Base-by-base conservation (phyloP, 2,329 filamentous ascomycete genomes). In the Huntiella moniliformis region DNA sequence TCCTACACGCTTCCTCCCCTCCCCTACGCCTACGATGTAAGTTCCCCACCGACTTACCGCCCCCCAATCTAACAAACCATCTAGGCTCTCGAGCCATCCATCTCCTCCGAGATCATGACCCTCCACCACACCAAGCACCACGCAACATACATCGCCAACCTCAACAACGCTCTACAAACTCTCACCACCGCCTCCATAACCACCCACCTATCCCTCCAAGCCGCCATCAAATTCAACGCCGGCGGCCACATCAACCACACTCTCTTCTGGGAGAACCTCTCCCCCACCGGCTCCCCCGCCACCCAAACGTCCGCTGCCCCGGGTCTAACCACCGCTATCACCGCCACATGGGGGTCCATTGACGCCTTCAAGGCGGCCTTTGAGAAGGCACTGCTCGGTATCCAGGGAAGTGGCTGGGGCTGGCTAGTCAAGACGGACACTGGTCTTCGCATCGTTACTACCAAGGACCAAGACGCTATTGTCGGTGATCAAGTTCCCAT, bases 181-280 rank as follows among this genome's bases (percentile, higher is more conserved):
- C 77, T 82, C 52, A 63, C 67, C 44, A 61, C 67, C 4, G 75
- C 78, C 12, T 63, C 71, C 2, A 58, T 66, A 17, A 62, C 68
- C 36, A 63, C 68, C 3, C 77, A 84, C 53, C 72, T 85, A 47
- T 64, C 71, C 13, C 69, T 84, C n/a, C 77, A 81, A 54, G 65
- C 70, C 13, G 73, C 73, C 51, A 77, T 93, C 65, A 82, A 80
- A 56, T 94, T 93, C 71, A 84, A 93, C 60, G 86, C 81, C 42
- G 87, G 87, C 38, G 87, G 87, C 5, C 86, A 94, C 67, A 79
- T 92, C 63, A 95, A 95, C 67, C 87, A 94, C 68, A 78, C 76
- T 0, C 74, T 94, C 33, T 94, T 94, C 70, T 95, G 86, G 86
- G 77, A 82, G 63, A 87, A 85, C 61, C 70, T 92, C 13, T 63